Base-by-base conservation (phyloP, 2,329 filamentous ascomycete genomes). In the Epicoccum sorghinum region DNA sequence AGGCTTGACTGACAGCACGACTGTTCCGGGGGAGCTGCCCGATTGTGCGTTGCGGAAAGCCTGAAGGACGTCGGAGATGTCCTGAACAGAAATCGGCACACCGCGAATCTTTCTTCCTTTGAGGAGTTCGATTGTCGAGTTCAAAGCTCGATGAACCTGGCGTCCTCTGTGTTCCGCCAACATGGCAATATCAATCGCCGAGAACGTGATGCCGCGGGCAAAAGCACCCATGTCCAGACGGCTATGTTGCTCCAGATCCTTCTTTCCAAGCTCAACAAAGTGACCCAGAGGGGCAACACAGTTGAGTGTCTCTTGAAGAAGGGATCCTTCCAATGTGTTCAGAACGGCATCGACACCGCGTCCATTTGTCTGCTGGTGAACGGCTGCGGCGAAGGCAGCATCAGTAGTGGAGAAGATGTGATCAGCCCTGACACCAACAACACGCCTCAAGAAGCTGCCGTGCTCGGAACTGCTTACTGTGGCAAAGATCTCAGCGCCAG, bases 281-380 rank as follows among this genome's bases (percentile, higher is more conserved):
- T 42, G 44, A 10, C 67, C 67, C 44, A 60, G 57, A 23, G 59
- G 41, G 0, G 79, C 79, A 2, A 83, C 66, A 40, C 78, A 80
- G 4, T 72, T 61, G 76, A 78, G 83, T 0, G 76, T 78, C 0
- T 73, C 73, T 3, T 61, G 61, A 1, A 75, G 57, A 4, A 58
- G 39, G n/a, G 69, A 61, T 1, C 72, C 72, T 24, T 61, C 50
- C 0, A 65, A 36, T 1, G 55, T 57, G 56, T 75, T 76, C 3
- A 65, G 23, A 0, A 73, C 59, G 1, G 71, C 61, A 52, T 76
- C 71, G 5, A 74, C 62, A 12, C 74, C 73, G 6, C 58, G 48
- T 12, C 65, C 54, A 35, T 53, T 14, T 13, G 63, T 64, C n/a
- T 54, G 52, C 6, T 50, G 37, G 8, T 56, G 29, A 35, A 49